Evolutionary conservation across 2,329 filamentous ascomycete species (phyloP).

Genomic region (Colletotrichum sp.): DNA sequence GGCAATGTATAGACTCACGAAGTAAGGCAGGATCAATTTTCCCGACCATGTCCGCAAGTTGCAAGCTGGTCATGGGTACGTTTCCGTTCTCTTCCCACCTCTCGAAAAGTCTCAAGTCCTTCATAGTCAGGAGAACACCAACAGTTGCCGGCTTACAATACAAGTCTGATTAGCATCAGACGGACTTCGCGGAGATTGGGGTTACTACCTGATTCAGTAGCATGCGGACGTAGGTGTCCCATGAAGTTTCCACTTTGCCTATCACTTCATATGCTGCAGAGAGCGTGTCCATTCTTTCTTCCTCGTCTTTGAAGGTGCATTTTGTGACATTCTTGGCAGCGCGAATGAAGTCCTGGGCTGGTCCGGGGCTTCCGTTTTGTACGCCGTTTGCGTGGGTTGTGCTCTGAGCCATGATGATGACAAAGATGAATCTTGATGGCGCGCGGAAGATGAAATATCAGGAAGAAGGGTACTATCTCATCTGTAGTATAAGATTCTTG

Average conservation of each 20-base stretch:
- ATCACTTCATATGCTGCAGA: background rate
- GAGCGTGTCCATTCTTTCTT: background rate
- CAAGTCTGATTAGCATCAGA: background rate
- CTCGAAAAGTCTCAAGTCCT: background rate
- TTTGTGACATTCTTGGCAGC: background rate
- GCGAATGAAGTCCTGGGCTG: background rate
- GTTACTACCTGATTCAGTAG: background rate
- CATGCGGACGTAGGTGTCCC: background rate
- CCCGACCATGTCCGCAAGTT: background rate
- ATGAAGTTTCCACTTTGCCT: background rate
- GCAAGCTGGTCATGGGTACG: background rate
- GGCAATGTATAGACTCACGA: background rate
- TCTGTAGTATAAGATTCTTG: background rate
- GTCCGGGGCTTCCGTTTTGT: background rate
- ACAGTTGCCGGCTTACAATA: background rate
- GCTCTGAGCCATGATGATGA: background rate
- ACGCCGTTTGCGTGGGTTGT: background rate
- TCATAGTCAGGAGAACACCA: background rate
- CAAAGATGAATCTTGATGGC: background rate
- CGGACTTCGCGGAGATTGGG: background rate
- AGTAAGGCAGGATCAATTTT: background rate
- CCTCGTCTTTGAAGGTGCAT: background rate
- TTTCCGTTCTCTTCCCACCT: background rate
- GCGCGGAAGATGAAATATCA: background rate
- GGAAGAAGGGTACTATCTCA: rapidly evolving